Evolutionary conservation across 306 rosid genomes (phyloP).

Genomic region (Aeschynomene evenia): DNA sequence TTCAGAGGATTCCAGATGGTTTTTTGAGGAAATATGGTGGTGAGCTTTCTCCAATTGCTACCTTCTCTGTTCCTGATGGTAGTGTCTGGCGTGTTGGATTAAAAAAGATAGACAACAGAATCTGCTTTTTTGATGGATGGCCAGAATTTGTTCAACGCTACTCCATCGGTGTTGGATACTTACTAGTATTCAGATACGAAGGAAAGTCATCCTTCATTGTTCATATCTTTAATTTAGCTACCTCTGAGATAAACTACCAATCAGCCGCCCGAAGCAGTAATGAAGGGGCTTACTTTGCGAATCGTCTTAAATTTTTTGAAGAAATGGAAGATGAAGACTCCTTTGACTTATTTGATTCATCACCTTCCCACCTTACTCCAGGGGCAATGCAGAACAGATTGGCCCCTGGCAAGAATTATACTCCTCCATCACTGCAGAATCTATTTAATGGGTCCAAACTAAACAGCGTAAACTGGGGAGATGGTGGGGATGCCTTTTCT

Average conservation of each 20-base stretch:
- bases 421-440: slow-evolving; percentile 69
- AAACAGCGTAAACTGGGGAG: slow-evolving; percentile 62
- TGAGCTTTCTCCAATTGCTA: slow-evolving; percentile 67
- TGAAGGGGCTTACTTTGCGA: slow-evolving; percentile 53
- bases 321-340: slow-evolving; percentile 84
- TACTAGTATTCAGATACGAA: slow-evolving; percentile 74
- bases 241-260: slow-evolving; percentile 78
- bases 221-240: slow-evolving; percentile 64
- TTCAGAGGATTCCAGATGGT: slow-evolving; percentile 84
- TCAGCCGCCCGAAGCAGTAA: slow-evolving; percentile 45
- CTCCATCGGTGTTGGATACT: slow-evolving; percentile 67
- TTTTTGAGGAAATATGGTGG: slow-evolving; percentile 68
- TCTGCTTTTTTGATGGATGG: slow-evolving; percentile 85
- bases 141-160: slow-evolving; percentile 74
- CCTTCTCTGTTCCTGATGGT: slow-evolving; percentile 73
- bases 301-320: slow-evolving; percentile 57
- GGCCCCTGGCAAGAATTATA: slow-evolving; percentile 51
- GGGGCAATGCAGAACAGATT: slow-evolving; percentile 54
- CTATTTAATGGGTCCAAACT: slow-evolving; percentile 75
- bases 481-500: slow-evolving; percentile 47
- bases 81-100: slow-evolving; percentile 69
- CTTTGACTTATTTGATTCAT: slow-evolving; percentile 48
- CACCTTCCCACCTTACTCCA: slow-evolving; percentile 36
- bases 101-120: slow-evolving; percentile 58
- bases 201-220: slow-evolving; percentile 78